Percentiles rank a stretch among this genome's conserved stretches.
phyloP scores from a whole-genome alignment of 176 grass and related monocot genomes.

The Miscanthus lutarioriparius region DNA sequence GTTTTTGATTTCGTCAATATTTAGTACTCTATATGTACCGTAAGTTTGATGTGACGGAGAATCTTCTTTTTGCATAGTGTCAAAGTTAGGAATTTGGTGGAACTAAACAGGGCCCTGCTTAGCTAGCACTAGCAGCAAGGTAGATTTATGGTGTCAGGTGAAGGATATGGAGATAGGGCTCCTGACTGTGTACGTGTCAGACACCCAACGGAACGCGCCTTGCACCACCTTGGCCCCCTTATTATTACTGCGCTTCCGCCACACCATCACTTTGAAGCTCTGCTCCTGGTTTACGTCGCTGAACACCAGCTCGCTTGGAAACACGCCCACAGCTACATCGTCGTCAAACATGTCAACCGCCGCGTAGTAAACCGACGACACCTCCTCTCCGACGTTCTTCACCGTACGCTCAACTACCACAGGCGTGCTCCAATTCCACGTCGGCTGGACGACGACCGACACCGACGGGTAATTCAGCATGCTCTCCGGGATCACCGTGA shows the following conservation, averaged over 20 bases:
- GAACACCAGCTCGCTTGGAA: not conserved
- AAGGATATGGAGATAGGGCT: not conserved
- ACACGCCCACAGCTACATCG: not conserved
- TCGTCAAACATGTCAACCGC: not conserved
- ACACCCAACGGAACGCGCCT: not conserved
- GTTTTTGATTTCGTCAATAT: too few species aligned
- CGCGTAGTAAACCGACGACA: not conserved
- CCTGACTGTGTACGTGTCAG: not conserved
- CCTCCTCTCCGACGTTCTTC: constrained; percentile 49
- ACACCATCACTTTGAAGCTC: not conserved
- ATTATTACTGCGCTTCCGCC: not conserved
- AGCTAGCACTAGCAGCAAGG: too few species aligned
- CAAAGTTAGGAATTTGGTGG: too few species aligned
- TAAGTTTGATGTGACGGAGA: too few species aligned
- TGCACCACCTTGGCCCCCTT: not conserved
- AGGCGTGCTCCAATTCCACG: not conserved
- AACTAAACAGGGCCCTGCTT: too few species aligned
- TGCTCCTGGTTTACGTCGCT: not conserved
- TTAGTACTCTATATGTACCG: too few species aligned
- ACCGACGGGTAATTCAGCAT: constrained; percentile 60
- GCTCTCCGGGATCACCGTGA: constrained; percentile 13
- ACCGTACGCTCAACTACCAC: constrained; percentile 11
- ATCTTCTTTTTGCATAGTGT: too few species aligned
- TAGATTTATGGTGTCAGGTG: too few species aligned
- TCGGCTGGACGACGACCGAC: not conserved